These are phyloP conservation scores for Phoma sp. DNA, from an alignment of 2,329 filamentous ascomycete genomes.

Conservation along the genomic window DNA sequence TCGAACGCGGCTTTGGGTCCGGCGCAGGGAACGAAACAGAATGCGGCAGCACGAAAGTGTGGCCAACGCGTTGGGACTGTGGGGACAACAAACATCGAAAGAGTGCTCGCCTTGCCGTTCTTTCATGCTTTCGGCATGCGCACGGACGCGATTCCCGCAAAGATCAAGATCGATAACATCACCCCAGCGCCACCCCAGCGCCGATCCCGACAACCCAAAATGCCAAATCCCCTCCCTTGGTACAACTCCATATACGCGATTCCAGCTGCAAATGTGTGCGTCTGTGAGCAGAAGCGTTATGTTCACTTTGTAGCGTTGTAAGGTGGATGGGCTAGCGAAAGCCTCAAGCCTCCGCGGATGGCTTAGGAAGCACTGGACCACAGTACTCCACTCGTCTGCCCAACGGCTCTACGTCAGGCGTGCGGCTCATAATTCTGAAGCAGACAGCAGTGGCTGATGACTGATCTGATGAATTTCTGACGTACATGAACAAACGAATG, in stretches of 20 bases:
- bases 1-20: slow-evolving; percentile 5
- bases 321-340: background rate
- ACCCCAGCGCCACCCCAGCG: slow-evolving; percentile 11
- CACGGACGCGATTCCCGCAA: slow-evolving; percentile 4
- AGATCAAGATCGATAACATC: slow-evolving; percentile 9
- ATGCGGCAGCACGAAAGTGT: background rate
- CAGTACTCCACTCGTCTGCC: slow-evolving; percentile 6
- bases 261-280: background rate
- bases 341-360: slow-evolving; percentile 2
- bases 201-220: background rate
- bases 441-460: slow-evolving; percentile 22
- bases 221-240: background rate
- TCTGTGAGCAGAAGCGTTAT: background rate
- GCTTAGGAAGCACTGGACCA: slow-evolving; percentile 8
- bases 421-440: slow-evolving; percentile 13
- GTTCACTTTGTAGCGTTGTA: background rate
- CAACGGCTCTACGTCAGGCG: slow-evolving; percentile 21
- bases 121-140: slow-evolving; percentile 9
- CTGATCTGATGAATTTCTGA: slow-evolving; percentile 19
- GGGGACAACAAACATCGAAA: slow-evolving; percentile 7
- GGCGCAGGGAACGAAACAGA: slow-evolving; percentile 4
- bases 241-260: background rate
- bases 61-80: slow-evolving; percentile 11
- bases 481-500: slow-evolving; percentile 16
- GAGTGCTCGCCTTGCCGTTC: slow-evolving; percentile 10